Base-by-base conservation (phyloP, 2,329 filamentous ascomycete species). In the Phialophora verrucosa region DNA sequence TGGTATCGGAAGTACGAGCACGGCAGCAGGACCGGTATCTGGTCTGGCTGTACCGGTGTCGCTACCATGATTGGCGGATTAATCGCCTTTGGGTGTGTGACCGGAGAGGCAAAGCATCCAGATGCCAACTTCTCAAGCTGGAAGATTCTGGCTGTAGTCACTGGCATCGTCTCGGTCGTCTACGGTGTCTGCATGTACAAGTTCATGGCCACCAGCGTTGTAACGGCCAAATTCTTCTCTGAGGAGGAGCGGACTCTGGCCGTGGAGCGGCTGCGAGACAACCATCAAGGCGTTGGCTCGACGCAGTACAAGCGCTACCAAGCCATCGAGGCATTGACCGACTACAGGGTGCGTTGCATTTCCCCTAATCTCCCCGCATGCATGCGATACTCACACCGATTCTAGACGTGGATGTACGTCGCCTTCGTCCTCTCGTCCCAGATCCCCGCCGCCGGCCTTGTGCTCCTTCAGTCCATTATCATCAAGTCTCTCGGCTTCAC, bases 401-500 rank as follows among this genome's bases (percentile, higher is more conserved):
- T 17, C 14, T 49, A 59, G 56, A 59, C 56, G 1, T 59, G 56
- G 56, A 59, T 59, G 56, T 59, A 59, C 56, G 56, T 59, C 38
- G 11, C 20, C 56, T 59, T 59, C 31, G 56, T 59, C 1, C 56
- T 59, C 56, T 44, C 56, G 35, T 59, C 56, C 11, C 56, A 59
- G 38, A 59, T 59, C 17, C 56, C 56, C 3, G 56, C 56, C 23
- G 56, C 56, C 38, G 56, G 56, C 12, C 56, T 59, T 2, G 56
- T 59, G 23, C 56, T 59, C 56, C 56, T 59, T 14, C 56, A 59
- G 56, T 59, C 56, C 12, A 59, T 59, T 23, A 59, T 59, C 38
- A 59, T 59, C 35, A 59, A 59, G 56, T 59, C 56, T 12, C 56
- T 59, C 23, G 56, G 56, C 35, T 59, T 59, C 56, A 59, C 56